Evolutionary conservation across 257 asterid genomes (phyloP), one percentile per base, ranked within the genome.

Genomic region (Solanum bulbocastanum): DNA sequence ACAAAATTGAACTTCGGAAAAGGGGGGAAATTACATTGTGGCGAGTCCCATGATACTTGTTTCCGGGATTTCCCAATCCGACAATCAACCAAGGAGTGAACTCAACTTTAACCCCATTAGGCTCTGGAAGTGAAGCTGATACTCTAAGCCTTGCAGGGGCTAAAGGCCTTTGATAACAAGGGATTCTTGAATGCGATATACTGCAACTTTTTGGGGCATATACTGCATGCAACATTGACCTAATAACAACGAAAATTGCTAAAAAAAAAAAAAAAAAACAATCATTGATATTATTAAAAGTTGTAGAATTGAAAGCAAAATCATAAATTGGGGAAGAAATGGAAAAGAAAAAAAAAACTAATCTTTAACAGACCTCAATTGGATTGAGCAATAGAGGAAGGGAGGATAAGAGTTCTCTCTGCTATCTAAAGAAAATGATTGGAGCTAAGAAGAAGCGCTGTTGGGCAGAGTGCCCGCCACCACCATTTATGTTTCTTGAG

Each of bases 41-140:
- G 22, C 99, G 98, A 7, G 99, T 96, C 79, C 99, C 99, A n/a
- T 96, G 94, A 89, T 95, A 97, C 90, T 94, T 96, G 92, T 92
- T 94, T 49, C 99, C 99, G 1, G 99, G 99, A 88, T 97, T 96
- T n/a, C 99, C 99, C 88, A 97, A 93, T 30, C 99, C 99, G n/a
- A 93, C 99, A 92, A 97, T 92, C 84, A 97, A 92, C 99, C 99
- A 97, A 2, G 99, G 99, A 71, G 99, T 97, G 91, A 92, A 97
- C 92, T 97, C 99, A 49, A 88, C 90, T 82, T 93, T 94, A 66
- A 88, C 90, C 68, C 92, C 96, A 89, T 92, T 93, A 44, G 94
- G 90, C 56, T 88, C 91, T 5, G 91, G 88, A 87, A 92, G 89
- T 13, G 96, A 90, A 90, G 96, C 98, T 3, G 92, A 94, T 30